phyloP scores from a whole-genome alignment of 352 stramenopile genomes.

The Peronospora destructor region DNA sequence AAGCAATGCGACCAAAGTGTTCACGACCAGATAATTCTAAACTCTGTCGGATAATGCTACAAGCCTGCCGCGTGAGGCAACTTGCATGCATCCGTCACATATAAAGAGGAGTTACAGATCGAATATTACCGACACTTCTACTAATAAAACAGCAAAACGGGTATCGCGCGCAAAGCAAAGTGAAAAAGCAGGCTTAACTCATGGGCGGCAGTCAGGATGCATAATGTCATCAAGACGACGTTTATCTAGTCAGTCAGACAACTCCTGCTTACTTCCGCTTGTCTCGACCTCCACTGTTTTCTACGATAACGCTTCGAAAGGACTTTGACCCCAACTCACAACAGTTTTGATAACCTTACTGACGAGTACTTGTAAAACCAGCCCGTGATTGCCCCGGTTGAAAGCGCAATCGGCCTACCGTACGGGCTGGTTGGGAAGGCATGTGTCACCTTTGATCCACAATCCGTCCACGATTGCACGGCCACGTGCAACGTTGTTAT shows the following conservation, averaged over 20 bases:
- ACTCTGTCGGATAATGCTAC: too few species aligned
- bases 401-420: too few species aligned
- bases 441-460: too few species aligned
- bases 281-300: slow-evolving; percentile 38
- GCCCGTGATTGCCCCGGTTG: slow-evolving; percentile 18
- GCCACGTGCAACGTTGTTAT: too few species aligned
- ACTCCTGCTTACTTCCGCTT: slow-evolving; percentile 45
- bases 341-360: slow-evolving; percentile 66
- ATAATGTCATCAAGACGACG: slow-evolving; percentile 36
- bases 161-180: slow-evolving; percentile 47
- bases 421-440: too few species aligned
- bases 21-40: too few species aligned
- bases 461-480: too few species aligned
- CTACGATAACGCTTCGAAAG: slow-evolving; percentile 53
- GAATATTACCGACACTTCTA: slow-evolving; percentile 50
- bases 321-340: slow-evolving; percentile 55
- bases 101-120: slow-evolving; percentile 42
- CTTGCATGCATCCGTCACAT: slow-evolving; percentile 19
- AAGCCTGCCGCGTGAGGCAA: too few species aligned
- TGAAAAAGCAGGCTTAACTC: slow-evolving; percentile 54
- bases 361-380: slow-evolving; percentile 73
- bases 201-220: slow-evolving; percentile 26
- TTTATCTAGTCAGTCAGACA: slow-evolving; percentile 35
- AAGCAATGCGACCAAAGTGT: too few species aligned
- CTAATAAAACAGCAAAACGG: slow-evolving; percentile 74